Evolutionary conservation across 192 early-diverging fungal species (phyloP), one percentile per base, ranked within the genome.

Genomic region (Entomortierella lignicola): DNA sequence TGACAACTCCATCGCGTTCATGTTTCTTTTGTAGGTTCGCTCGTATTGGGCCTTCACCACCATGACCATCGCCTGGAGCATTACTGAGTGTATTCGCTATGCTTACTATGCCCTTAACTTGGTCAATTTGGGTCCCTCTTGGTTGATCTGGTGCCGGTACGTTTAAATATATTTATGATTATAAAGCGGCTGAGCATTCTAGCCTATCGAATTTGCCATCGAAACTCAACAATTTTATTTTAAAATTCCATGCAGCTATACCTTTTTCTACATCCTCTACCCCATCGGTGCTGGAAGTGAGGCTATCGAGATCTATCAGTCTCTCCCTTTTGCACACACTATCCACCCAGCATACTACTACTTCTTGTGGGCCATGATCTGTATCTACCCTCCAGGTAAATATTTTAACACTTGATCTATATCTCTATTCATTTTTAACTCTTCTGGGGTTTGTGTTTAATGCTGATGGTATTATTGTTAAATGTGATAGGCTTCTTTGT

Each of bases 81-180:
- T 99, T 64, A 96, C 96, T 50, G 97, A 99, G 81, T 89, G 89
- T 66, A 85, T 97, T 41, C 92, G 97, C 57, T 98, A 99, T 82
- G 82, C 90, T n/a, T 97, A 91, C 86, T 99, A 98, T 82, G 89
- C 88, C 8, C 75, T 93, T 52, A 89, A 90, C 63, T 83, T 97
- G 50, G 59, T 92, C 8, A 87, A 88, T 31, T 72, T 82, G 32
- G 88, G 91, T 10, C 88, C 90, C 15, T 67, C 53, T 8, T 71
- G 81, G 41, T 66, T 95, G 27, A 65, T 86, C 21, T 96, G 93
- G 91, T 85, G 85, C 65, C 62, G 81, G 81, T 82, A 69, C 63
- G 58, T 82, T 26, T 32, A 10, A 42, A 47, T 47, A 37, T 55
- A 37, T 37, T 37, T 7, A 37, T 7, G 34, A 37, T 37, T 37